Base-by-base conservation (phyloP, 2,329 filamentous ascomycete species). In the Phyllosticta ampelicida region DNA sequence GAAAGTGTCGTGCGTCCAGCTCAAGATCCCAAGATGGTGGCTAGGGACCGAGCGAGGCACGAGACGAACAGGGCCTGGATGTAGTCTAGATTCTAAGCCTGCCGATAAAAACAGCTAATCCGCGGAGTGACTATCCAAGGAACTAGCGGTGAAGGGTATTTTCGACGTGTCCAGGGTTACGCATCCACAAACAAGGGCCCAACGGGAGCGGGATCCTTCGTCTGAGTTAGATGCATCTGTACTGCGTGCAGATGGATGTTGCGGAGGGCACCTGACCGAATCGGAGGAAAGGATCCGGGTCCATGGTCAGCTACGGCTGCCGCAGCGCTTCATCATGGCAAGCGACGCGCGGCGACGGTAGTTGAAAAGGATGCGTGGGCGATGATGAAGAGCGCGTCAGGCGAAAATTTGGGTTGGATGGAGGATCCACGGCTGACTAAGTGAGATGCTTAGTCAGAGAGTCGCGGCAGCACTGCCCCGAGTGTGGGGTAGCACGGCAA, bases 11-110 rank as follows among this genome's bases (percentile, higher is more conserved):
- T 59, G 56, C 28, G 54, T 59, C 56, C 56, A 59, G 56, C 56
- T 59, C 56, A 59, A 59, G 56, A 51, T 59, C 56, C 51, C 26
- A 48, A 59, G 53, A 55, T 51, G 53, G 28, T 16, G n/a, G 28
- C 56, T 44, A 26, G 44, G 54, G 56, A 52, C 48, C 56, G 56
- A 59, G 56, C 56, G 52, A 59, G 56, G 56, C 56, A 59, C 19
- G 48, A 59, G 56, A 59, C 56, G 49, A 13, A 28, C 19, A 18
- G 48, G 10, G 11, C n/a, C 13, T n/a, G n/a, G 13, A 36, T 36
- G 30, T 10, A 3, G 10, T 36, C 10, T 4, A 36, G 9, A 36
- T 2, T 44, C 30, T 16, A 16, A 16, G 30, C 11, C n/a, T 5
- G 13, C 11, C 5, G 30, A 44, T 13, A 2, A 44, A 44, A 44